phyloP scores from a whole-genome alignment of 257 asterid genomes.

The Solanum acaule region DNA sequence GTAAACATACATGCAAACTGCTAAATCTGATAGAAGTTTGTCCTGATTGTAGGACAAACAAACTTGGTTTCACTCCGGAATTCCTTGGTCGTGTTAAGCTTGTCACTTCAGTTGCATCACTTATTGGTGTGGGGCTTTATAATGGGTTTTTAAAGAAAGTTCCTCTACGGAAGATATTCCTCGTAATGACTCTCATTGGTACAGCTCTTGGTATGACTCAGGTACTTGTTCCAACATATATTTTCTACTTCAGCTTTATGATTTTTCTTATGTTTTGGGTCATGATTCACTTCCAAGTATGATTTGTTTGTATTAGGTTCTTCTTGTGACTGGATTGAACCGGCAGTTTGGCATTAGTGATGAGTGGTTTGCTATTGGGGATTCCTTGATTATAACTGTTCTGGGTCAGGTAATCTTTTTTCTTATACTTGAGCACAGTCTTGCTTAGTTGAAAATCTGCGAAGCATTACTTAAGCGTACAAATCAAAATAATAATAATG shows the following conservation, averaged over 20 bases:
- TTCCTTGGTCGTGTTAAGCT: slow-evolving; percentile 97
- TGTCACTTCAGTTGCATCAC: slow-evolving; percentile 86
- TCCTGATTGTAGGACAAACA: slow-evolving; percentile 59
- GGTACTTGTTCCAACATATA: slow-evolving; percentile 19
- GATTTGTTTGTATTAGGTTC: slow-evolving; percentile 30
- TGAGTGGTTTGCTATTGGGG: slow-evolving; percentile 96
- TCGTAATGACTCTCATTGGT: slow-evolving; percentile 64
- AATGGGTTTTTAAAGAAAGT: slow-evolving; percentile 78
- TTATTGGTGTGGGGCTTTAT: slow-evolving; percentile 84
- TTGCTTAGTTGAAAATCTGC: neutral
- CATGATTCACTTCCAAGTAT: neutral
- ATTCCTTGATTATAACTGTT: slow-evolving; percentile 86
- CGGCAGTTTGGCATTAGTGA: slow-evolving; percentile 73
- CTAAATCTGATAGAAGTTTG: slow-evolving; percentile 3
- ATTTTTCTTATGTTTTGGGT: neutral
- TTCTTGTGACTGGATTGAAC: slow-evolving; percentile 85
- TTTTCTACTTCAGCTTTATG: neutral
- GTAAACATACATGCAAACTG: neutral
- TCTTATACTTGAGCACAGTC: neutral
- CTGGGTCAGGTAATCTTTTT: slow-evolving; percentile 63
- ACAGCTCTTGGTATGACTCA: slow-evolving; percentile 89
- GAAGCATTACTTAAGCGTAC: neutral
- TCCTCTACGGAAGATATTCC: slow-evolving; percentile 72
- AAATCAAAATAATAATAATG: neutral
- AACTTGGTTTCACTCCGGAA: slow-evolving; percentile 88